Evolutionary conservation across 768 basidiomycete species (phyloP).

Genomic region (Tricholomella constricta): DNA sequence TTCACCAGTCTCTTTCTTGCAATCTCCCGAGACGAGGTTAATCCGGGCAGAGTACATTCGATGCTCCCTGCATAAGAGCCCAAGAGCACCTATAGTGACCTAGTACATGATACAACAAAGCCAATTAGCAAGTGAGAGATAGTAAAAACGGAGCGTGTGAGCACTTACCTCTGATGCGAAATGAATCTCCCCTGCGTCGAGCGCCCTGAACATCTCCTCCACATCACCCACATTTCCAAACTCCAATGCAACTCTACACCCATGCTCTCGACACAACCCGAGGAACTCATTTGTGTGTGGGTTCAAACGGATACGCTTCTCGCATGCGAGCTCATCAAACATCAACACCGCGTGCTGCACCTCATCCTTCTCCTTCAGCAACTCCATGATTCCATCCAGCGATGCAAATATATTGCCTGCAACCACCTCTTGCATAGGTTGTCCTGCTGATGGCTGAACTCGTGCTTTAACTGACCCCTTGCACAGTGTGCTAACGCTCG

Average conservation of each 20-base stretch:
- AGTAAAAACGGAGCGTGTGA: too few relatives aligned
- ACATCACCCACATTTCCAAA: conserved; percentile 14
- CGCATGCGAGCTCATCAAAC: conserved; percentile 12
- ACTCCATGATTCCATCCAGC: too few relatives aligned
- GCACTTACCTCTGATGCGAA: conserved; percentile 14
- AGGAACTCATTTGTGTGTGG: conserved; percentile 4
- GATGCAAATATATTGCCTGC: too few relatives aligned
- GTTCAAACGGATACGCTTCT: conserved; percentile 5
- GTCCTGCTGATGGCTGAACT: too few relatives aligned
- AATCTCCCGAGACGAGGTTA: too few relatives aligned
- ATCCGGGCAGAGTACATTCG: too few relatives aligned
- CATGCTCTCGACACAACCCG: conserved; percentile 12
- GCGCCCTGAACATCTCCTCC: conserved; percentile 3
- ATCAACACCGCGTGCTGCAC: conserved; percentile 2
- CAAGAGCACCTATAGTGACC: conserved; percentile 24
- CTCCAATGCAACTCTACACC: neutral
- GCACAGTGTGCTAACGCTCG: too few relatives aligned
- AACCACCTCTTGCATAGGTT: too few relatives aligned
- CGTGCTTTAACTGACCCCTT: too few relatives aligned
- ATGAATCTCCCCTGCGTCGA: conserved; percentile 12
- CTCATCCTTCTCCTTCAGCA: too few relatives aligned
- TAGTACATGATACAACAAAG: conserved; percentile 20
- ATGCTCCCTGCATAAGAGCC: too few relatives aligned
- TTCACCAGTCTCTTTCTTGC: too few relatives aligned
- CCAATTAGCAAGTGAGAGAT: neutral